Percentiles rank a stretch among this genome's conserved stretches.
Conservation (phyloP, 345 rosid genomes). For the Noccaea caerulescens region DNA sequence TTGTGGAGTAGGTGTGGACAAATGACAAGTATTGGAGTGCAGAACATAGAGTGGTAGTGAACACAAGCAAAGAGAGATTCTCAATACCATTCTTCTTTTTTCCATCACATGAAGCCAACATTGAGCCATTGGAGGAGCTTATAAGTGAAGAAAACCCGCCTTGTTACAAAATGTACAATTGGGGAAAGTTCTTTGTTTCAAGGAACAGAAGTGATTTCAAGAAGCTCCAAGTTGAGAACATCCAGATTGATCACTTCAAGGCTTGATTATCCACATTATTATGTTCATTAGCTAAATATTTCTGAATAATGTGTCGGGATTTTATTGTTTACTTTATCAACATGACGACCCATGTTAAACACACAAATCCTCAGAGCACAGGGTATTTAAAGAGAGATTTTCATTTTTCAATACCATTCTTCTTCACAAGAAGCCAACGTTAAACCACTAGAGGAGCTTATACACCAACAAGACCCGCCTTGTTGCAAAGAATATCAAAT, state of each 20-base stretch:
- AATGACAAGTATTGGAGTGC: conserved; percentile 69
- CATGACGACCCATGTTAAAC: background rate
- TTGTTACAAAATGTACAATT: conserved; percentile 57
- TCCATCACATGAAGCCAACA: conserved; percentile 52
- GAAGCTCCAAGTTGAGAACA: conserved; percentile 60
- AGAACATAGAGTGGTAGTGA: conserved; percentile 75
- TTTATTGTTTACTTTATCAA: background rate
- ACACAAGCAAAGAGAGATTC: conserved; percentile 60
- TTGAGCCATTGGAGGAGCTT: conserved; percentile 68
- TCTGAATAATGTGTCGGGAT: background rate
- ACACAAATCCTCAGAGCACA: conserved; percentile 49
- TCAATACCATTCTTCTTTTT: conserved; percentile 68
- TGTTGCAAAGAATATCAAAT: conserved; percentile 48
- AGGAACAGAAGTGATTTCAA: conserved; percentile 66
- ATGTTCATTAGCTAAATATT: background rate
- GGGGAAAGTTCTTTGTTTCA: conserved; percentile 65
- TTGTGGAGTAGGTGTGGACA: conserved; percentile 65
- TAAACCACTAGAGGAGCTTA: conserved; percentile 39
- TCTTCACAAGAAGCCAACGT: conserved; percentile 50
- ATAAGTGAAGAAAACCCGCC: conserved; percentile 50
- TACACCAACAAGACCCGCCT: conserved; percentile 41
- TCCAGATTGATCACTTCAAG: conserved; percentile 66
- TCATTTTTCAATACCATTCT: conserved; percentile 56
- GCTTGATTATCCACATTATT: conserved; percentile 15
- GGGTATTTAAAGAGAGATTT: conserved; percentile 47